Conservation (phyloP, 495 filamentous ascomycete genomes). For the Hypoxylon intermedium region DNA sequence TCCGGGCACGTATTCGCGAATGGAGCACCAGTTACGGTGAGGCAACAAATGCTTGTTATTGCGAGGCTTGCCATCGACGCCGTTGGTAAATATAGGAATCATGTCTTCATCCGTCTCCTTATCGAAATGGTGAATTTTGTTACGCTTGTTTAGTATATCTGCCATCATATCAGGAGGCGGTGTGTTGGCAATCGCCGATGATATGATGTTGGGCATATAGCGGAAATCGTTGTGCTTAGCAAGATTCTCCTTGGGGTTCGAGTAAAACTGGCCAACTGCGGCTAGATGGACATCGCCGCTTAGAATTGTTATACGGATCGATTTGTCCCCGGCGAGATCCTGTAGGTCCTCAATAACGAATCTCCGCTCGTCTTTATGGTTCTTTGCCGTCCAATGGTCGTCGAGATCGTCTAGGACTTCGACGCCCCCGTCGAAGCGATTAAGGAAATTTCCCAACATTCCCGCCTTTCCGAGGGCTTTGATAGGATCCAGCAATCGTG, state of each 20-base stretch:
- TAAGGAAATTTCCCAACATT: slow-evolving; percentile 79
- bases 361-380: slow-evolving; percentile 86
- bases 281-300: slow-evolving; percentile 93
- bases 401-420: slow-evolving; percentile 92
- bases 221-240: slow-evolving; percentile 86
- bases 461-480: slow-evolving; percentile 87
- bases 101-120: slow-evolving; percentile 89
- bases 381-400: slow-evolving; percentile 96
- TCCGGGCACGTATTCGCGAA: slow-evolving; percentile 80
- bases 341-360: slow-evolving; percentile 90
- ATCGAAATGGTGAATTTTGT: slow-evolving; percentile 90
- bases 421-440: slow-evolving; percentile 89
- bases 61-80: slow-evolving; percentile 84
- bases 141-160: slow-evolving; percentile 90
- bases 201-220: slow-evolving; percentile 90
- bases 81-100: slow-evolving; percentile 88
- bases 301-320: slow-evolving; percentile 86
- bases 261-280: slow-evolving; percentile 93
- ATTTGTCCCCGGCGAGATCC: slow-evolving; percentile 87
- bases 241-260: slow-evolving; percentile 77
- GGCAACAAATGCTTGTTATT: slow-evolving; percentile 94
- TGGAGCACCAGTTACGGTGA: slow-evolving; percentile 91
- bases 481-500: slow-evolving; percentile 79
- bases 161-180: slow-evolving; percentile 89
- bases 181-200: slow-evolving; percentile 84